Evolutionary conservation across 805 yeast species (phyloP), one percentile per base, ranked within the genome.

Genomic region (Maudiozyma barnettii): DNA sequence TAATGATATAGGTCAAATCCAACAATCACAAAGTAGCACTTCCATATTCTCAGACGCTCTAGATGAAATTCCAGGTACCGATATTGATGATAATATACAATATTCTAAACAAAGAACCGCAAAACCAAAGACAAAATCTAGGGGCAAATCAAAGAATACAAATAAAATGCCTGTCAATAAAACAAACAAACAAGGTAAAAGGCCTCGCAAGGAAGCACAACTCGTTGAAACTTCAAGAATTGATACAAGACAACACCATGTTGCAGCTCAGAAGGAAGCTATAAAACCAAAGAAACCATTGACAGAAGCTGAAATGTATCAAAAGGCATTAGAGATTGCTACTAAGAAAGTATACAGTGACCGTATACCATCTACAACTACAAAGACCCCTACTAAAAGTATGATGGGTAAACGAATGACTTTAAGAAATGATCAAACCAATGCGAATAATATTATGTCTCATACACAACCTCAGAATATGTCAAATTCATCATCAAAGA

Each of bases 251-350:
- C 43, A 14, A 33, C 36, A 33, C 4, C 19, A 16, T 9, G 14
- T 5, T 16, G 12, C 7, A 14, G 19, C 23, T 37, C 14, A 14
- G 22, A 22, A 26, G 2, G 39, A 29, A 20, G 8, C 36, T 9
- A 37, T 39, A 13, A 23, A 30, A 18, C 47, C 33, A 21, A 50
- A 45, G 46, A 49, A 49, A 43, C 44, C 48, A 7, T 37, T 59
- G 16, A 55, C 61, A 3, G 60, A 61, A 21, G 75, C 71, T 38
- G 82, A 79, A 51, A 67, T 78, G 69, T 80, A 79, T 54, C 70
- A 69, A 19, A 66, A 66, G 52, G 85, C 85, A 0, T 67, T 74
- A 50, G 74, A 74, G 51, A 74, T 75, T 13, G 85, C 86, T 0
- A 66, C 72, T 59, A 71, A 69, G 49, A 77, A 70, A 49, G 84